Base-by-base conservation (phyloP, 805 yeast genomes). In the Starmerella davenportii region DNA sequence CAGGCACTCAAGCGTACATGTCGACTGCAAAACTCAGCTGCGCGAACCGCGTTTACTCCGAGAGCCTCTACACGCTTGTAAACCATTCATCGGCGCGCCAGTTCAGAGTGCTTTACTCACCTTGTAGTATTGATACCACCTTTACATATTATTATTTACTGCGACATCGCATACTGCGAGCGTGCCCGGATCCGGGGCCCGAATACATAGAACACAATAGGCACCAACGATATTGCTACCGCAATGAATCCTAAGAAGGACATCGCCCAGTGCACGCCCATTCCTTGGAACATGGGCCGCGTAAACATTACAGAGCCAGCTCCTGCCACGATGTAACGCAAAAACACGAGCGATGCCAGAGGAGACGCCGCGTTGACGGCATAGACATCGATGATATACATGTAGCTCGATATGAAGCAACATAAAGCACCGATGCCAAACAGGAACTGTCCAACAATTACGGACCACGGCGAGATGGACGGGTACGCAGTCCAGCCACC, bases 281-380 rank as follows among this genome's bases (percentile, higher is more conserved):
- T 30, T 4, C 27, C 38, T 7, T 5, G n/a, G 33, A 40, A 43
- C 39, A 43, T 40, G 7, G 44, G 46, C 20, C 44, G 27, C 16
- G 44, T 38, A n/a, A 33, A 43, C 44, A 40, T 34, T n/a, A 43
- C 39, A 16, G 45, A 27, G 19, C 44, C 44, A 2, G 30, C 46
- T 3, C 44, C 44, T 14, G 46, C 38, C 3, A 35, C 38, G 25
- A 38, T 23, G 41, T 43, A 43, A 11, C 46, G 37, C 30, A 38
- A 16, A 5, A 43, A 35, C 16, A 38, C 40, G 17, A 43, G 15
- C 14, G 46, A 20, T 13, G 46, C 41, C n/a, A 43, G 34, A 27
- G 46, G 45, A 2, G 46, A 41, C 21, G 46, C 46, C 8, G 44
- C 41, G 21, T 43, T 41, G 24, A 37, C 39, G 15, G 39, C 36